A percentile compares a stretch with the other conserved stretches of the same genome.
These are phyloP conservation scores for Raffaelea ambrosiae DNA, from an alignment of 2,329 filamentous ascomycete genomes.

Conservation along the genomic window DNA sequence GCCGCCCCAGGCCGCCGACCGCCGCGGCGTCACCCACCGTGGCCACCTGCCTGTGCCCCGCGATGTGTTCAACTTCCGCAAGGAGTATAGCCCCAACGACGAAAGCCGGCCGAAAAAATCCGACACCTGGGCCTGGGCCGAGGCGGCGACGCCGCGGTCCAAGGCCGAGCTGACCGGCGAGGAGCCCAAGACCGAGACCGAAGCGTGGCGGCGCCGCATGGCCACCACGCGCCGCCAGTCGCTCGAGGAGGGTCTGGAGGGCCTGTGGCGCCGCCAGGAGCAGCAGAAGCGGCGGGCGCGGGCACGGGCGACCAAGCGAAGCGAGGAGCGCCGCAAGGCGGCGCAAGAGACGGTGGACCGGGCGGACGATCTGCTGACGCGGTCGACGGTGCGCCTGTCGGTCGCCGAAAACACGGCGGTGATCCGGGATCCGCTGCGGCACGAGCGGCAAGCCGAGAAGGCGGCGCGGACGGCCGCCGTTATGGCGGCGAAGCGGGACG, in stretches of 20 bases:
- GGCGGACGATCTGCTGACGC: conserved; percentile 65
- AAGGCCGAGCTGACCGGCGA: conserved; percentile 24
- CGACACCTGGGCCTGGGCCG: conserved; percentile 48
- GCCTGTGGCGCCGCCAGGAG: conserved; percentile 60
- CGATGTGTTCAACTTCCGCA: conserved; percentile 57
- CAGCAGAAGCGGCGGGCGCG: conserved; percentile 22
- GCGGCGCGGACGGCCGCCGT: conserved; percentile 31
- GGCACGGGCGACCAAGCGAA: conserved; percentile 28
- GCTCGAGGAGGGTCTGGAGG: conserved; percentile 60
- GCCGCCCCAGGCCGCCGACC: conserved; percentile 60
- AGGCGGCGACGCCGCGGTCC: conserved; percentile 48
- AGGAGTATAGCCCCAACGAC: background rate
- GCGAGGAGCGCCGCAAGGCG: conserved; percentile 35
- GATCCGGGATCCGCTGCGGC: conserved; percentile 54
- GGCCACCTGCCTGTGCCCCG: conserved; percentile 79
- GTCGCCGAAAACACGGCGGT: conserved; percentile 41
- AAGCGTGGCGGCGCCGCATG: conserved; percentile 64
- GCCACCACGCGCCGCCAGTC: conserved; percentile 64
- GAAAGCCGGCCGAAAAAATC: conserved; percentile 42
- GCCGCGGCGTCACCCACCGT: conserved; percentile 44
- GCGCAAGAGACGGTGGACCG: conserved; percentile 55
- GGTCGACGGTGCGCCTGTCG: conserved; percentile 51
- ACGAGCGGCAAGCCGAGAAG: conserved; percentile 40
- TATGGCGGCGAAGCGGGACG: conserved; percentile 43
- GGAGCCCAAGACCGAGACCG: conserved; percentile 25